A percentile compares a stretch with the other conserved stretches of the same genome.
Evolutionary conservation across 2,329 filamentous ascomycete genomes (phyloP).

Genomic region (Plectosphaerella sp.): DNA sequence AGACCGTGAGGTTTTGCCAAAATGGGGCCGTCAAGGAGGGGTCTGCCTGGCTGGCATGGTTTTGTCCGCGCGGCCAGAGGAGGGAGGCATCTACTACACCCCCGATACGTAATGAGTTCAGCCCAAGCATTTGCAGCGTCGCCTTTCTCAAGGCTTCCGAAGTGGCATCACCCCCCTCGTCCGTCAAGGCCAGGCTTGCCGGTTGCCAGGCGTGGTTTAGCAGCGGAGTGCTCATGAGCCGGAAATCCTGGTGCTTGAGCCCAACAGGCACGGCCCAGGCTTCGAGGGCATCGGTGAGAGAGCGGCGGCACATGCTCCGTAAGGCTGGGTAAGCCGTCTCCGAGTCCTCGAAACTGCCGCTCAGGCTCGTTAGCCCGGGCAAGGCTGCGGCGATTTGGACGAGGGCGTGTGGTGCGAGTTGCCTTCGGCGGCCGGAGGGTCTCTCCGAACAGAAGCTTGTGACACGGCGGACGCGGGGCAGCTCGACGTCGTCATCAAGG

Average conservation of each 20-base stretch:
- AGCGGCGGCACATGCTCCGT: not conserved
- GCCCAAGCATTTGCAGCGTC: not conserved
- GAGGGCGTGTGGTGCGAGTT: not conserved
- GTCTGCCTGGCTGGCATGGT: not conserved
- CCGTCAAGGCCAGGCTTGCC: not conserved
- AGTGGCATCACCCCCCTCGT: not conserved
- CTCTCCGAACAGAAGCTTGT: not conserved
- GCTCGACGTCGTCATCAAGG: not conserved
- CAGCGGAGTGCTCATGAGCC: not conserved
- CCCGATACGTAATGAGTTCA: not conserved
- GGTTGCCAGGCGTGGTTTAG: not conserved
- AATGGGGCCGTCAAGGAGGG: not conserved
- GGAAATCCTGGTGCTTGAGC: not conserved
- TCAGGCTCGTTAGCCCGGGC: not conserved
- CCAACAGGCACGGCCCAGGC: not conserved
- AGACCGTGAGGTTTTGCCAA: not conserved
- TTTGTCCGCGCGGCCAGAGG: not conserved
- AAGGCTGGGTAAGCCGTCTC: not conserved
- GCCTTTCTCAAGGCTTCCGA: not conserved
- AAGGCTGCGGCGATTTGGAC: not conserved
- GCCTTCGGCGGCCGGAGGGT: not conserved
- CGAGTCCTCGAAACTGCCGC: not conserved
- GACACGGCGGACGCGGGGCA: not conserved
- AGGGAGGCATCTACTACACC: not conserved
- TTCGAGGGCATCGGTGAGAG: not conserved